Conservation (phyloP, 1,284 basidiomycete species). For the Puccinia hordei region DNA sequence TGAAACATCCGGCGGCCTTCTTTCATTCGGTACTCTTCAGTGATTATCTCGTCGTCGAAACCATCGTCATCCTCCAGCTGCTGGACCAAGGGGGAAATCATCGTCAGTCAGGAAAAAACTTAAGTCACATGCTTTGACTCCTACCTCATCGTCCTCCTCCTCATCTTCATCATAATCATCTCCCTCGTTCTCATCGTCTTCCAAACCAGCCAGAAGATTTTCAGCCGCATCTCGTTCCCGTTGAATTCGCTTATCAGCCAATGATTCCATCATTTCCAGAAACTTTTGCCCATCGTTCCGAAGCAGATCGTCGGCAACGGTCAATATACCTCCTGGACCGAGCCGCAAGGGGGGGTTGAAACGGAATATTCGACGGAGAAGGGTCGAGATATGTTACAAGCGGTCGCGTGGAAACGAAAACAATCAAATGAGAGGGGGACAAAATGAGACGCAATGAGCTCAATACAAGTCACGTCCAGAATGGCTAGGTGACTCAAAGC, state of each 20-base stretch:
- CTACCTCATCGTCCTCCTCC: constrained; percentile 60
- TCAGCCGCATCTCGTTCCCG: constrained; percentile 86
- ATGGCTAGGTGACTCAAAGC: constrained; percentile 52
- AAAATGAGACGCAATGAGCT: constrained; percentile 52
- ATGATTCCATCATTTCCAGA: constrained; percentile 99
- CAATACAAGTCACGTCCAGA: constrained; percentile 51
- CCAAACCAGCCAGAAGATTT: constrained; percentile 65
- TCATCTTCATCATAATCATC: constrained; percentile 65
- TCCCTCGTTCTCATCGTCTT: constrained; percentile 65
- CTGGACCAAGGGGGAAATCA: background rate
- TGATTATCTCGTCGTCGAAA: constrained; percentile 59
- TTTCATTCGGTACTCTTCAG: constrained; percentile 83
- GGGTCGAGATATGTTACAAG: constrained; percentile 28
- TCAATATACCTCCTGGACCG: constrained; percentile 81
- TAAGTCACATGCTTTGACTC: background rate
- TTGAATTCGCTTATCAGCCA: constrained; percentile 89
- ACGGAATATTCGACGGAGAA: constrained; percentile 36
- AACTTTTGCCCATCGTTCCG: constrained; percentile 99
- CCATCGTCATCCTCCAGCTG: constrained; percentile 57
- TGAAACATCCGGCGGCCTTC: constrained; percentile 99
- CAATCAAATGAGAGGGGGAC: constrained; percentile 31
- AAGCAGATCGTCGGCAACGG: constrained; percentile 96
- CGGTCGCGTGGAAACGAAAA: constrained; percentile 45
- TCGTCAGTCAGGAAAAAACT: constrained; percentile 57
- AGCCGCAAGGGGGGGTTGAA: constrained; percentile 56